Conservation (phyloP, 2,329 filamentous ascomycete genomes). For the Penicillium sp. region DNA sequence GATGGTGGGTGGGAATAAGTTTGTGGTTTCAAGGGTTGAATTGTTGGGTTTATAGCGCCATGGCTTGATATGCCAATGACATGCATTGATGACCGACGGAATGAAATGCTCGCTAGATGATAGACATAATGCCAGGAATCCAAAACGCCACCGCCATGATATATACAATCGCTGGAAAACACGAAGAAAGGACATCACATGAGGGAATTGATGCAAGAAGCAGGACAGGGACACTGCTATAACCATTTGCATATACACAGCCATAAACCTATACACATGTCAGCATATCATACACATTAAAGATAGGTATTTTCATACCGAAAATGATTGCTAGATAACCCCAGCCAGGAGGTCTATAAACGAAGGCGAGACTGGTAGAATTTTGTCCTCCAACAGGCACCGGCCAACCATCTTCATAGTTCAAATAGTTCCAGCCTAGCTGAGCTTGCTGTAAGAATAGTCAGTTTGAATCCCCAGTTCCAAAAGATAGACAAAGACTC, state of each 20-base stretch:
- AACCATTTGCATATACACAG: constrained; percentile 14
- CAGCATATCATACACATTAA: background rate
- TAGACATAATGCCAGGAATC: background rate
- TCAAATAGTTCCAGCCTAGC: constrained; percentile 40
- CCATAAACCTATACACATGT: constrained; percentile 13
- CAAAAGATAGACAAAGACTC: constrained; percentile 7
- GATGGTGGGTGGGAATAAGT: constrained; percentile 47
- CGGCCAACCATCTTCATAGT: constrained; percentile 41
- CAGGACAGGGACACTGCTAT: background rate
- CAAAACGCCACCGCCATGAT: constrained; percentile 10
- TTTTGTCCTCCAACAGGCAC: constrained; percentile 15
- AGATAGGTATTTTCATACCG: constrained; percentile 1
- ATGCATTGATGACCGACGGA: background rate
- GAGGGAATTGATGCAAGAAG: background rate
- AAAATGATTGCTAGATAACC: constrained; percentile 6
- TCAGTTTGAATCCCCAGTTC: background rate
- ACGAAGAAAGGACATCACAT: background rate
- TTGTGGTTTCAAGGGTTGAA: background rate
- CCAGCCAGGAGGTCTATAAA: constrained; percentile 6
- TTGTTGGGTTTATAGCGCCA: background rate
- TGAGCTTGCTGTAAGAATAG: constrained; percentile 28
- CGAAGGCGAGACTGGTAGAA: background rate
- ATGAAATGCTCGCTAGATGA: background rate
- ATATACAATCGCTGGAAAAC: constrained; percentile 6
- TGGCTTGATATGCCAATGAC: background rate